Percentiles rank a stretch among this genome's conserved stretches.
Evolutionary conservation across 1,139 yeast genomes (phyloP).

Genomic region (Pichiaceae sp.): DNA sequence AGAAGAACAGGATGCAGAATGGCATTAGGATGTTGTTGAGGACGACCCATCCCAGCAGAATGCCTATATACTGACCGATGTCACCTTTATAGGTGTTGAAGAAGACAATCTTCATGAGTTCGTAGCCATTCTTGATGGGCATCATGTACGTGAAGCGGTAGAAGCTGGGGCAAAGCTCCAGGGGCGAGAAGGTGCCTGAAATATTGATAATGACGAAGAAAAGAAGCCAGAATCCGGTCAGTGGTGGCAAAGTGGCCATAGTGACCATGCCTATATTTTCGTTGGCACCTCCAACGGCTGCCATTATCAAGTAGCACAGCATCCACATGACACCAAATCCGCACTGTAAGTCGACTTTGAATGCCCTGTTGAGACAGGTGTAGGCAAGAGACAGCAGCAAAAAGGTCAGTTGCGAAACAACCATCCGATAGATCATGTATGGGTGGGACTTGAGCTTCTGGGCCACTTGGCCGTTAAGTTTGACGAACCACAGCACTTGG

Average conservation of each 20-base stretch:
- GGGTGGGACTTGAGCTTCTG: constrained; percentile 28
- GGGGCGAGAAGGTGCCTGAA: constrained; percentile 40
- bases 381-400: constrained; percentile 34
- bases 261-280: constrained; percentile 34
- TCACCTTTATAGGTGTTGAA: constrained; percentile 38
- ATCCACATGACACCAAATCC: constrained; percentile 46
- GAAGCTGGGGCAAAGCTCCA: constrained; percentile 36
- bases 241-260: constrained; percentile 32
- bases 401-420: constrained; percentile 35
- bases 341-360: constrained; percentile 31
- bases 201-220: constrained; percentile 36
- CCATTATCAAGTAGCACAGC: constrained; percentile 35
- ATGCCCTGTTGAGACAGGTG: constrained; percentile 36
- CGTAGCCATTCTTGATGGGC: constrained; percentile 42
- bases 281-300: constrained; percentile 43
- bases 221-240: constrained; percentile 41
- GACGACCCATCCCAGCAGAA: constrained; percentile 41
- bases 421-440: constrained; percentile 33
- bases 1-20: constrained; percentile 29
- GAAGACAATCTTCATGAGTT: constrained; percentile 36
- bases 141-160: constrained; percentile 44
- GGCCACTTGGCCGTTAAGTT: constrained; percentile 35
- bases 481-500: constrained; percentile 41
- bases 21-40: constrained; percentile 33
- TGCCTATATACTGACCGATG: constrained; percentile 39